phyloP scores from a whole-genome alignment of 1,139 yeast genomes.

The Suhomyces guaymorum region DNA sequence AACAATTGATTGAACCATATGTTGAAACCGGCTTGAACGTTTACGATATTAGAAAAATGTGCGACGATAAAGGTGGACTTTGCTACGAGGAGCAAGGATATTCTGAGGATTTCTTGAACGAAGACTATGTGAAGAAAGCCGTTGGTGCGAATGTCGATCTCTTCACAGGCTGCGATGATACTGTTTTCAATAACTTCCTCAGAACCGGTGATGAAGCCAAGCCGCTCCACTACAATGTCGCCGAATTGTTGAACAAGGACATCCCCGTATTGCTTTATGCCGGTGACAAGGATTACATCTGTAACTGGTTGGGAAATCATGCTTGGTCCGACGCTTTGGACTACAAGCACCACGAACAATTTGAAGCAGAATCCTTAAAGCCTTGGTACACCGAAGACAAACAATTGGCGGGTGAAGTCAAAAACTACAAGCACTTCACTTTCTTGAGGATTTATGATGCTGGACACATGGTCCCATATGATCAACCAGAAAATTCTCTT shows the following conservation, averaged over 20 bases:
- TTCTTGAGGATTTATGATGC: slow-evolving; percentile 65
- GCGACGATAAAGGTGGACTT: slow-evolving; percentile 50
- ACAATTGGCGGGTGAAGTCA: slow-evolving; percentile 58
- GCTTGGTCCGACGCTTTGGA: slow-evolving; percentile 37
- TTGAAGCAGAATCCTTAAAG: slow-evolving; percentile 28
- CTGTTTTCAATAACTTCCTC: slow-evolving; percentile 56
- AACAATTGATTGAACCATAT: slow-evolving; percentile 50
- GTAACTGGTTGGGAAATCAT: slow-evolving; percentile 45
- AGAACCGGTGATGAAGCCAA: slow-evolving; percentile 61
- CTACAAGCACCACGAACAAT: slow-evolving; percentile 29
- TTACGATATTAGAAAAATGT: slow-evolving; percentile 65
- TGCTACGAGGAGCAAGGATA: slow-evolving; percentile 62
- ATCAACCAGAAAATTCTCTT: slow-evolving; percentile 73
- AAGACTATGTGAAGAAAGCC: slow-evolving; percentile 58
- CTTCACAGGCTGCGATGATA: slow-evolving; percentile 57
- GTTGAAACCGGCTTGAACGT: slow-evolving; percentile 62
- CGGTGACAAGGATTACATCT: slow-evolving; percentile 43
- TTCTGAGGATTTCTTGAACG: slow-evolving; percentile 60
- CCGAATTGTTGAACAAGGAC: slow-evolving; percentile 55
- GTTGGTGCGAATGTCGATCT: slow-evolving; percentile 60
- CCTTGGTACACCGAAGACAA: slow-evolving; percentile 47
- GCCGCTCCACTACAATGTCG: slow-evolving; percentile 65
- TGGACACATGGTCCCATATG: slow-evolving; percentile 80
- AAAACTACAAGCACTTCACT: slow-evolving; percentile 55
- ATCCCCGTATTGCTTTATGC: slow-evolving; percentile 42